Evolutionary conservation across 768 basidiomycete genomes (phyloP).

Genomic region (Xanthoconium stramineum): DNA sequence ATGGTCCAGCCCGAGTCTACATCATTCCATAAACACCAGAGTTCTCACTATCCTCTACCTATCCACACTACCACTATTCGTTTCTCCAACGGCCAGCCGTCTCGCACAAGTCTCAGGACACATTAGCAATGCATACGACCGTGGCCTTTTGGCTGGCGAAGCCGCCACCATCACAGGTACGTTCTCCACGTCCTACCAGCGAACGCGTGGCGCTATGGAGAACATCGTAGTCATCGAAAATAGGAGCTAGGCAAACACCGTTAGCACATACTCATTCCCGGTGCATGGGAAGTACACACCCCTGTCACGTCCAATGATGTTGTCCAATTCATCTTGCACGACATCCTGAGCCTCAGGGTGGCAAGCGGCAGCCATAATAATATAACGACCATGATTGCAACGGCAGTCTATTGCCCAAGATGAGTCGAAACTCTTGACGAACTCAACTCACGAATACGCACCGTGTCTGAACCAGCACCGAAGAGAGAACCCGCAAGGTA

Average conservation of each 20-base stretch:
- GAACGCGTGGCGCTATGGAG: conserved; percentile 22
- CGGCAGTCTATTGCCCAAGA: conserved; percentile 39
- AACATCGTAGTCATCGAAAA: conserved; percentile 36
- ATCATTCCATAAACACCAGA: background rate
- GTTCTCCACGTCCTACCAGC: conserved; percentile 16
- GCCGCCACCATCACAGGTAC: conserved; percentile 85
- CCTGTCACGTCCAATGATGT: too few relatives aligned
- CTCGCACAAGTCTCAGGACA: conserved; percentile 72
- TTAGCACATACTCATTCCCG: background rate
- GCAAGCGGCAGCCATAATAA: conserved; percentile 58
- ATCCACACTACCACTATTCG: background rate
- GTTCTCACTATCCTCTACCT: too few relatives aligned
- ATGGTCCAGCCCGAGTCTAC: background rate
- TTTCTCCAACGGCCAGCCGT: conserved; percentile 46
- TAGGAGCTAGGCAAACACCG: conserved; percentile 36
- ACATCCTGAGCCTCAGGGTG: conserved; percentile 49
- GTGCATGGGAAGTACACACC: background rate
- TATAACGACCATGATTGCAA: conserved; percentile 51
- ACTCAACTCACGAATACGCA: conserved; percentile 14
- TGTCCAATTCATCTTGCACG: conserved; percentile 54
- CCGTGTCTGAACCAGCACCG: conserved; percentile 64
- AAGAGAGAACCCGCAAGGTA: conserved; percentile 66
- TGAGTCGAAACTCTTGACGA: background rate
- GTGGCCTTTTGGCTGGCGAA: conserved; percentile 68
- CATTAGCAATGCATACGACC: conserved; percentile 46